Evolutionary conservation across 371 early-diverging fungal genomes (phyloP).

Genomic region (Circinella umbellata): DNA sequence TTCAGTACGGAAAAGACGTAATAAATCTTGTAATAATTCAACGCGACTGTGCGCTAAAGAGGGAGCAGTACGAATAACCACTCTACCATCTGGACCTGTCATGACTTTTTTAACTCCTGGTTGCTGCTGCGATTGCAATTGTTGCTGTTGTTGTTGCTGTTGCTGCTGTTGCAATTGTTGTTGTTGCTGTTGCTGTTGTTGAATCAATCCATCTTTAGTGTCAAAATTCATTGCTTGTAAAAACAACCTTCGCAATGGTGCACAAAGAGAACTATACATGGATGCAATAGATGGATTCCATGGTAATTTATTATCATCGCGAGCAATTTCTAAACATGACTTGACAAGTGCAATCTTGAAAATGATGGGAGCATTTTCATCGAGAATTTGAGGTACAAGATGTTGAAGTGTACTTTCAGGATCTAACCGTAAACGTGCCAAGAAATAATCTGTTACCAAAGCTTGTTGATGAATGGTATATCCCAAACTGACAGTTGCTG

Average conservation of each 20-base stretch:
- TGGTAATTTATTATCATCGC: slow-evolving; percentile 65
- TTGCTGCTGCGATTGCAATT: background rate
- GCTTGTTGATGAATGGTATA: slow-evolving; percentile 50
- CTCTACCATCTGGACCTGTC: slow-evolving; percentile 5
- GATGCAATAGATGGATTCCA: slow-evolving; percentile 75
- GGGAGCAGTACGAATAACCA: background rate
- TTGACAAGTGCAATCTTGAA: slow-evolving; percentile 76
- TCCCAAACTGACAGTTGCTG: slow-evolving; percentile 45
- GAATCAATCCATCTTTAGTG: slow-evolving; percentile 5
- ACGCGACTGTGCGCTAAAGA: slow-evolving; percentile 38
- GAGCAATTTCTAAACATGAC: slow-evolving; percentile 74
- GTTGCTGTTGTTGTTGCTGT: no score
- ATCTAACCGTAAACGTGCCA: slow-evolving; percentile 73
- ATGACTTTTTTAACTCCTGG: background rate
- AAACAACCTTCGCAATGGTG: slow-evolving; percentile 68
- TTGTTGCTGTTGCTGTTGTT: no score
- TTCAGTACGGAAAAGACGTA: slow-evolving; percentile 72
- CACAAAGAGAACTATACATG: slow-evolving; percentile 68
- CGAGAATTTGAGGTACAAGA: slow-evolving; percentile 70
- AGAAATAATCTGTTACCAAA: slow-evolving; percentile 72
- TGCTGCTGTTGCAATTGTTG: no score
- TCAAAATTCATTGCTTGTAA: slow-evolving; percentile 41
- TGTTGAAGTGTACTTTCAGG: slow-evolving; percentile 62
- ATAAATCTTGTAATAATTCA: slow-evolving; percentile 69
- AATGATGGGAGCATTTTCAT: slow-evolving; percentile 62